Percentiles rank a stretch among this genome's conserved stretches.
Evolutionary conservation across 208 protist species (phyloP).

Genomic region (Leishmania turanica): DNA sequence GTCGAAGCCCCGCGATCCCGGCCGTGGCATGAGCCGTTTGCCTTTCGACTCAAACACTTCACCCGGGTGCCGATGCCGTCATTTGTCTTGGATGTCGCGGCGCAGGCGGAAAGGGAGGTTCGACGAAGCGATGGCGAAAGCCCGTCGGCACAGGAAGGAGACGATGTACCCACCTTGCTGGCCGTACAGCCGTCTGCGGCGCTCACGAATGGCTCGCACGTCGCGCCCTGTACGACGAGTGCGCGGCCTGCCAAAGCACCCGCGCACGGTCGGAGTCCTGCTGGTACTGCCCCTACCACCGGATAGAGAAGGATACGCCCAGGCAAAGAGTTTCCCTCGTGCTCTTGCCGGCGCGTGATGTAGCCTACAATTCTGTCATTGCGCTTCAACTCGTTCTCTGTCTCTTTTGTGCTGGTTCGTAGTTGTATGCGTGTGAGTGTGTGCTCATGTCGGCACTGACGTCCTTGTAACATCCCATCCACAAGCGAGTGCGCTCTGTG

Average conservation of each 20-base stretch:
- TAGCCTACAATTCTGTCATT: background rate
- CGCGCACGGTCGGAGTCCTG: background rate
- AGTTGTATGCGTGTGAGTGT: background rate
- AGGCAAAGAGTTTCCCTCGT: background rate
- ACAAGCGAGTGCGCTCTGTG: background rate
- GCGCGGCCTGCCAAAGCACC: background rate
- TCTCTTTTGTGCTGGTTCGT: background rate
- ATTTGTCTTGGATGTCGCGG: slow-evolving; percentile 18
- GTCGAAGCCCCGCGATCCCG: slow-evolving; percentile 8
- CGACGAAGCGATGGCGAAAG: background rate
- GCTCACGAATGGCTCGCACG: background rate
- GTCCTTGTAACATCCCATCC: background rate
- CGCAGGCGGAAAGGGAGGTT: slow-evolving; percentile 21
- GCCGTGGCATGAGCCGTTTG: slow-evolving; percentile 28
- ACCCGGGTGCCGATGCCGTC: slow-evolving; percentile 13
- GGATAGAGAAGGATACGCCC: background rate
- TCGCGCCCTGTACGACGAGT: background rate
- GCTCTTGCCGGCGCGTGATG: background rate
- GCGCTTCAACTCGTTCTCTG: background rate
- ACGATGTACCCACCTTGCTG: slow-evolving; percentile 9
- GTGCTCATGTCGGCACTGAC: background rate
- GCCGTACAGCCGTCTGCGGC: background rate
- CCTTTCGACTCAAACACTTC: slow-evolving; percentile 22
- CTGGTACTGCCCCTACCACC: background rate
- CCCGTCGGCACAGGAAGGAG: background rate